Evolutionary conservation across 345 rosid genomes (phyloP), one percentile per base, ranked within the genome.

Genomic region (Limnanthes douglasii): DNA sequence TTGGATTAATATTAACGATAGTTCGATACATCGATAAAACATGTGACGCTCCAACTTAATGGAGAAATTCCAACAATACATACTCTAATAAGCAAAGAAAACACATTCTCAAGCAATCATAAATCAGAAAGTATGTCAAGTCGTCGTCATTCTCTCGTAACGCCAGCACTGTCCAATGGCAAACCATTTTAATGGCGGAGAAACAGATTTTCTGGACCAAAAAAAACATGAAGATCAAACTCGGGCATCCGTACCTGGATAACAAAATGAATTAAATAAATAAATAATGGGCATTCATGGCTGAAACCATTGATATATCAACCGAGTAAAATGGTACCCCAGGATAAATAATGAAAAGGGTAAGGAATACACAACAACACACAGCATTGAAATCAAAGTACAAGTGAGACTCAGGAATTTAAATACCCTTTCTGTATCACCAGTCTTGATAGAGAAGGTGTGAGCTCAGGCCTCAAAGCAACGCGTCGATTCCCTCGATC

Each of bases 111-210:
- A n/a, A n/a, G n/a, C n/a, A n/a, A n/a, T n/a, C n/a, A n/a, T n/a
- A n/a, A n/a, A n/a, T n/a, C n/a, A n/a, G n/a, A n/a, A n/a, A n/a
- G n/a, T n/a, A n/a, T n/a, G n/a, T 88, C 94, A 16, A 93, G 92
- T 11, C 92, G 84, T 34, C 94, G 95, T 88, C 97, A 88, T 88
- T 50, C 97, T 74, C 55, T 83, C 97, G 47, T 88, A 88, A 10
- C 97, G 62, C 97, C 97, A 88, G 62, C 95, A 83, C 56, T 88
- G 95, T 14, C 97, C 97, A 34, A 83, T 40, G 6, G 97, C 78
- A 70, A 79, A 83, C 95, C 97, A 88, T 65, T 88, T 88, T 68
- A 88, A 52, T 0, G 97, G 98, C 26, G 83, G 71, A 43, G 98
- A 52, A 43, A 64, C 66, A 0, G 95, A 90, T 74, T 79, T 83